These are phyloP conservation scores for Diutina rugosa DNA, from an alignment of 1,139 yeast species.

Conservation along the genomic window DNA sequence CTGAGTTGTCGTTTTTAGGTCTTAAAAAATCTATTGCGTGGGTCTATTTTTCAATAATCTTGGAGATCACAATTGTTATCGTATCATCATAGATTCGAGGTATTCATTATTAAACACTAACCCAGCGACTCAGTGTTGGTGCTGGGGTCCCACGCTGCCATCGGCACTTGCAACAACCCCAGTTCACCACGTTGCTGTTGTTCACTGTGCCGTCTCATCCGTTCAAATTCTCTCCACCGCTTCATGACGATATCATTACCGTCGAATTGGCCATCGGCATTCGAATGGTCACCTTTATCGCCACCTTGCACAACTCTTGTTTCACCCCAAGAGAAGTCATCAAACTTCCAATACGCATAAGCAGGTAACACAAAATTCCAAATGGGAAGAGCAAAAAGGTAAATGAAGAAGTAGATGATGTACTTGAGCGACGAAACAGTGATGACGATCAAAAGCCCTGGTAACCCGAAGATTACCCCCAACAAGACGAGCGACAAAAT, in stretches of 20 bases:
- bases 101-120: background rate
- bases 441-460: conserved; percentile 76
- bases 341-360: conserved; percentile 93
- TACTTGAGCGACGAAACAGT: conserved; percentile 76
- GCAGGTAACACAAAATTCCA: conserved; percentile 91
- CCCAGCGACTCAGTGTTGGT: background rate
- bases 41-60: conserved; percentile 10
- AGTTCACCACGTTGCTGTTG: conserved; percentile 11
- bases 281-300: conserved; percentile 52
- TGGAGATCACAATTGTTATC: conserved; percentile 2
- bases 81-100: background rate
- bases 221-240: conserved; percentile 89
- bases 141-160: conserved; percentile 36
- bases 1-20: no score
- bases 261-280: conserved; percentile 71
- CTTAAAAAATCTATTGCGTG: background rate
- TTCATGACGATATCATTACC: conserved; percentile 79
- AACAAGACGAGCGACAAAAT: conserved; percentile 65
- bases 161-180: background rate
- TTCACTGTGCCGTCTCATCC: conserved; percentile 24
- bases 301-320: conserved; percentile 80
- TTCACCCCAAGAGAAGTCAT: conserved; percentile 98
- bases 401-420: conserved; percentile 70
- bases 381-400: conserved; percentile 73
- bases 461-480: conserved; percentile 78